These are phyloP conservation scores for Tetratostichococcus sp. DNA, from an alignment of 139 green algal species.

Conservation along the genomic window DNA sequence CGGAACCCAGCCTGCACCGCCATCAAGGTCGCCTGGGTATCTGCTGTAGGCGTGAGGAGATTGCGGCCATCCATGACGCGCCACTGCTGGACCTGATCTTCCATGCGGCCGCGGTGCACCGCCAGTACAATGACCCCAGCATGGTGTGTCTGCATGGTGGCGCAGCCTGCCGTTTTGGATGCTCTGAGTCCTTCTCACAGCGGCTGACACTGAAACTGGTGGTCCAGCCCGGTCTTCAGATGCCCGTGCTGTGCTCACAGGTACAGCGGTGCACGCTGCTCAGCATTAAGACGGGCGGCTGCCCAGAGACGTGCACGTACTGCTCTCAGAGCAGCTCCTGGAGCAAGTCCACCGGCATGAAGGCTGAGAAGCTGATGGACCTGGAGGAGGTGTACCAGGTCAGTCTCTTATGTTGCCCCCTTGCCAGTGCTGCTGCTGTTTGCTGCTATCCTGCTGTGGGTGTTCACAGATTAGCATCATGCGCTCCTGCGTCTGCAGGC, in stretches of 20 bases:
- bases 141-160: too few relatives aligned
- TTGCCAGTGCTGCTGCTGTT: too few relatives aligned
- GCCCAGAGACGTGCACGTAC: constrained; percentile 97
- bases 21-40: too few relatives aligned
- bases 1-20: too few relatives aligned
- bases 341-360: constrained; percentile 77
- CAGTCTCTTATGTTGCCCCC: not conserved
- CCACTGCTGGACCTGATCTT: constrained; percentile 92
- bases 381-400: constrained; percentile 86
- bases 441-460: too few relatives aligned
- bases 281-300: constrained; percentile 97
- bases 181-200: too few relatives aligned
- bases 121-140: constrained; percentile 83
- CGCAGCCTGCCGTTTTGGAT: too few relatives aligned
- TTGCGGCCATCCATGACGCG: constrained; percentile 80
- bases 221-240: too few relatives aligned
- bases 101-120: constrained; percentile 79
- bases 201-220: too few relatives aligned
- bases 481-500: constrained; percentile 63
- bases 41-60: constrained; percentile 87
- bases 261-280: constrained; percentile 97
- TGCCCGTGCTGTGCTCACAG: too few relatives aligned
- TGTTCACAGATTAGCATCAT: too few relatives aligned
- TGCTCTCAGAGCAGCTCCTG: constrained; percentile 82
- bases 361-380: constrained; percentile 92